Evolutionary conservation across 768 basidiomycete genomes (phyloP).

Genomic region (Hemileccinum rubropunctum): DNA sequence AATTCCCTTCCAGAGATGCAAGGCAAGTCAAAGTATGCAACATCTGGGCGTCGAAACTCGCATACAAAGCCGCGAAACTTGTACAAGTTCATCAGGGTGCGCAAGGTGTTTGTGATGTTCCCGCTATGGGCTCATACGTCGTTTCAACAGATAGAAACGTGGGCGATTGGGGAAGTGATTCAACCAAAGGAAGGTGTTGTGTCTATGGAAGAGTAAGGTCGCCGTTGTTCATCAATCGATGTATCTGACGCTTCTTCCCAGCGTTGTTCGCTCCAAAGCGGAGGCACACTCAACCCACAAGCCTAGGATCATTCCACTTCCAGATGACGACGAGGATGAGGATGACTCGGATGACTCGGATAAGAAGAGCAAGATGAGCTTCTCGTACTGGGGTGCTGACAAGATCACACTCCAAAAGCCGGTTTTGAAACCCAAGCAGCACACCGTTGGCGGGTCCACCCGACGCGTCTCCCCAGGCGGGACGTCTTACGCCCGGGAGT

Average conservation of each 20-base stretch:
- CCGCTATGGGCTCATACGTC: slow-evolving; percentile 3
- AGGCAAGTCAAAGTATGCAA: slow-evolving; percentile 82
- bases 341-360: slow-evolving; percentile 83
- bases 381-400: slow-evolving; percentile 92
- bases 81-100: slow-evolving; percentile 89
- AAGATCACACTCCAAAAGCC: slow-evolving; percentile 87
- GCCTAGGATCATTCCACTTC: slow-evolving; percentile 66
- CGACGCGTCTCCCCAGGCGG: slow-evolving; percentile 42
- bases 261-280: slow-evolving; percentile 68
- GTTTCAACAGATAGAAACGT: slow-evolving; percentile 74
- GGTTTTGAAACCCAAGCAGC: slow-evolving; percentile 46
- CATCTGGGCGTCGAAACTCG: slow-evolving; percentile 69
- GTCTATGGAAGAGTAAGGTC: slow-evolving; percentile 85
- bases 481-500: slow-evolving; percentile 69
- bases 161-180: slow-evolving; percentile 76
- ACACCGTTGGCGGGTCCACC: slow-evolving; percentile 32
- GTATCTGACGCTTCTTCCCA: slow-evolving; percentile 26
- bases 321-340: slow-evolving; percentile 57
- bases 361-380: slow-evolving; percentile 91
- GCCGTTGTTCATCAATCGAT: background rate
- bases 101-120: slow-evolving; percentile 15
- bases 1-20: slow-evolving; percentile 82
- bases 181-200: slow-evolving; percentile 80
- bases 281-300: slow-evolving; percentile 56
- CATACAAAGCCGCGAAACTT: slow-evolving; percentile 86